Conservation (phyloP, 2,329 filamentous ascomycete genomes). For the Fusarium sterilihyphosum region DNA sequence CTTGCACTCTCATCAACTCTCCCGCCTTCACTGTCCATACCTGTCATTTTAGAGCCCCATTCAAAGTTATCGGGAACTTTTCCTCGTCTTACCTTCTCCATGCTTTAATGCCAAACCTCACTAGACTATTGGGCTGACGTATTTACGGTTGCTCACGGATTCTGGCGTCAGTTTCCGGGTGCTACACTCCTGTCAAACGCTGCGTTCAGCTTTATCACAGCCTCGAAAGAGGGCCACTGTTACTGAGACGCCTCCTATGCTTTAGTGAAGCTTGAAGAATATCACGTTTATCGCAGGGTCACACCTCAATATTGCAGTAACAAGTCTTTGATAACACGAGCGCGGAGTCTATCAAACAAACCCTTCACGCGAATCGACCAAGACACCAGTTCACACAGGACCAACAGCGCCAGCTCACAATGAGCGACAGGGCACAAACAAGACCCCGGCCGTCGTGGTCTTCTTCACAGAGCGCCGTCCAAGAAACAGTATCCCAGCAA, state of each 20-base stretch:
- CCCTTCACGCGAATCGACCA: not conserved
- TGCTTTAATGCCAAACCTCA: conserved; percentile 1
- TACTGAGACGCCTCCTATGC: not conserved
- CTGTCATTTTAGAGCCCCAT: not conserved
- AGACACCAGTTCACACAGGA: not conserved
- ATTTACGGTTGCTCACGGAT: conserved; percentile 10
- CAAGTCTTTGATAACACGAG: not conserved
- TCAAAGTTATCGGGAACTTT: not conserved
- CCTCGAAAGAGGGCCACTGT: not conserved
- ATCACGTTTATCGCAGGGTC: not conserved
- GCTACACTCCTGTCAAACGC: conserved; percentile 16
- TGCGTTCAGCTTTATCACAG: conserved; percentile 4
- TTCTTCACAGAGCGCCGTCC: conserved; percentile 5
- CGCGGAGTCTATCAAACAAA: not conserved
- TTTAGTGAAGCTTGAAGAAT: not conserved
- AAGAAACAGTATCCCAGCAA: not conserved
- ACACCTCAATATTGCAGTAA: not conserved
- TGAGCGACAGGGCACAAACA: conserved; percentile 8
- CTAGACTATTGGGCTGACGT: not conserved
- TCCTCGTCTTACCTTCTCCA: conserved; percentile 21
- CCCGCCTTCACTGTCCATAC: not conserved
- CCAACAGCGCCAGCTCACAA: not conserved
- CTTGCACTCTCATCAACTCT: not conserved
- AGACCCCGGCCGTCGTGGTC: conserved; percentile 9
- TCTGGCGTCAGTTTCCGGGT: conserved; percentile 16